Evolutionary conservation across 805 yeast species (phyloP), one percentile per base, ranked within the genome.

Genomic region (Ogataea saltuana): DNA sequence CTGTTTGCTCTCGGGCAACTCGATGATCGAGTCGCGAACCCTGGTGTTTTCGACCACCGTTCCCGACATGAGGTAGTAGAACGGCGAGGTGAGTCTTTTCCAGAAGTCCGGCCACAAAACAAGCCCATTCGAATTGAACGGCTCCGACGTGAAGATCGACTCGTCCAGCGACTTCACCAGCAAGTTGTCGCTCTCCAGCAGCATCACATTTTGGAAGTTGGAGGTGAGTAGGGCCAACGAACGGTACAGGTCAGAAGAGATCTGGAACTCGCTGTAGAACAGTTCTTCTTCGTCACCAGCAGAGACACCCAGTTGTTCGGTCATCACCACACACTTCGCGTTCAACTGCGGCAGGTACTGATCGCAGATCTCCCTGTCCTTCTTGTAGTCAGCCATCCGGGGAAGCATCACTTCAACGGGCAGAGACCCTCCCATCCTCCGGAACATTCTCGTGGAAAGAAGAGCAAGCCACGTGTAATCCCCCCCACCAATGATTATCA

Each of bases 31-130:
- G 10, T 70, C 67, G 15, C 70, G 67, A 1, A 63, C 55, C 20
- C 63, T 64, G 7, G 51, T 56, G 51, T 60, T 64, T 31, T 60
- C 68, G 6, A 70, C 56, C 20, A 57, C 60, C 9, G 73, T 60
- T 1, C 76, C 81, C 0, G 84, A 81, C 48, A 85, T 76, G 15
- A 76, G 70, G 60, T 84, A 88, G 56, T 76, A 83, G 23, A 67
- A 65, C 6, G 95, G 95, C 2, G 85, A 75, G 3, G 89, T 85
- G 6, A 83, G 76, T 50, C 95, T 72, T 57, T 77, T 75, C 89
- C 93, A 85, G 60, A 80, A 85, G 63, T 86, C 95, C 4, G 91
- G 90, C 91, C 95, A 88, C 6, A 76, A 63, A 19, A 83, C 71
- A 49, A 83, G 61, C 3, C 88, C 88, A 16, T 67, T 59, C 5